Percentiles rank a stretch among this genome's conserved stretches.
These are phyloP conservation scores for Gastrolobium villosum DNA, from an alignment of 306 rosid species.

Conservation along the genomic window DNA sequence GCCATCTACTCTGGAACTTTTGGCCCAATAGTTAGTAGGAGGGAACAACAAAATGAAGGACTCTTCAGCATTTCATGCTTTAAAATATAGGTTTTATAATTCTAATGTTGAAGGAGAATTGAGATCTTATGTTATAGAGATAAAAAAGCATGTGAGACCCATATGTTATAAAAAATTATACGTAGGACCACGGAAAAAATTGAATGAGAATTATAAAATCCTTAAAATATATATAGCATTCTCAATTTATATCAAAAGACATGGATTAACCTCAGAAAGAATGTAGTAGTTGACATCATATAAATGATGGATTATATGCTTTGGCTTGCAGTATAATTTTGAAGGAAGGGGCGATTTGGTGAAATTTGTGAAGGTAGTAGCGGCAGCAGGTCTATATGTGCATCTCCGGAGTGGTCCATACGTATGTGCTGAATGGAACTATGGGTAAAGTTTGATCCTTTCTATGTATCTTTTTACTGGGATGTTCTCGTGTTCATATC, in stretches of 20 bases:
- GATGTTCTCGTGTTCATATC: conserved; percentile 3
- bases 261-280: not conserved
- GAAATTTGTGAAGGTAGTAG: conserved; percentile 80
- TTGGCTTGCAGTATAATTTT: conserved; percentile 75
- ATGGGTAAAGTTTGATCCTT: conserved; percentile 64
- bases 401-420: conserved; percentile 97
- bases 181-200: too few relatives aligned
- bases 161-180: too few relatives aligned
- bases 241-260: not conserved
- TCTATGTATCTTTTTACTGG: not conserved
- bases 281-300: not conserved
- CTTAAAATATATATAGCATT: too few relatives aligned
- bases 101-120: too few relatives aligned
- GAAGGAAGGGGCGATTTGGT: conserved; percentile 82
- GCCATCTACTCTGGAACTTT: too few relatives aligned
- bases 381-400: conserved; percentile 81
- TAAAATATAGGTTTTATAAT: too few relatives aligned
- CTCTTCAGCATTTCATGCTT: too few relatives aligned
- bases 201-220: too few relatives aligned
- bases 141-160: too few relatives aligned
- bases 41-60: too few relatives aligned
- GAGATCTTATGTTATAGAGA: too few relatives aligned
- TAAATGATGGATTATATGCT: conserved; percentile 23
- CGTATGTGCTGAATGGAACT: conserved; percentile 98
- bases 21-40: too few relatives aligned